A percentile compares a stretch with the other conserved stretches of the same genome.
These are phyloP conservation scores for Jaapia argillacea DNA, from an alignment of 768 basidiomycete genomes.

Conservation along the genomic window DNA sequence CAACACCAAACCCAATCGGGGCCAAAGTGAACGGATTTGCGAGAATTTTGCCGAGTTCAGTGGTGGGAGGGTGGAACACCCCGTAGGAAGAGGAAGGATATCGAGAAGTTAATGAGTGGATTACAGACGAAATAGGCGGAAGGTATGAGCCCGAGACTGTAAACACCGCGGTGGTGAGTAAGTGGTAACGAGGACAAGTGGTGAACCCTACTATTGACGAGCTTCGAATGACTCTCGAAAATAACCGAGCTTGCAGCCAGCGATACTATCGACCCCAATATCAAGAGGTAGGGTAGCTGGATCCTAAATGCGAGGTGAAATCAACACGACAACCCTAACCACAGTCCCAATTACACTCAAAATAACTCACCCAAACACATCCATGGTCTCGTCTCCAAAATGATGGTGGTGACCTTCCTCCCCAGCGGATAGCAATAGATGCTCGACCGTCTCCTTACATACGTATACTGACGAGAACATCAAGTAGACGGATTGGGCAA, in stretches of 20 bases:
- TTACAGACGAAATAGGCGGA: slow-evolving; percentile 37
- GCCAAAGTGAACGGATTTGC: slow-evolving; percentile 70
- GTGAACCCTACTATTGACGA: slow-evolving; percentile 46
- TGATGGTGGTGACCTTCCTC: slow-evolving; percentile 59
- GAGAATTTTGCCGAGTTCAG: slow-evolving; percentile 30
- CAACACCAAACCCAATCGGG: slow-evolving; percentile 47
- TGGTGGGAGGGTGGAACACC: slow-evolving; percentile 23
- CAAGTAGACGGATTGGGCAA: slow-evolving; percentile 88
- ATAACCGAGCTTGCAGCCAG: slow-evolving; percentile 44
- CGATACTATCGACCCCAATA: slow-evolving; percentile 45
- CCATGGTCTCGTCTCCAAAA: slow-evolving; percentile 41
- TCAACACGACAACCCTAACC: slow-evolving; percentile 3
- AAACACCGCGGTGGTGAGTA: slow-evolving; percentile 32
- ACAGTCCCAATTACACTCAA: neutral
- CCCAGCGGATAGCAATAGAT: slow-evolving; percentile 68
- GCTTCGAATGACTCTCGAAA: slow-evolving; percentile 54
- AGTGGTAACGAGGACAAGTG: neutral
- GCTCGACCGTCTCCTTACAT: slow-evolving; percentile 94
- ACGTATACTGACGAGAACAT: slow-evolving; percentile 94
- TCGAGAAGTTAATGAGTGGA: too few species aligned
- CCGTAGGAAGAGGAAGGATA: slow-evolving; percentile 21
- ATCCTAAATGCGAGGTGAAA: slow-evolving; percentile 32
- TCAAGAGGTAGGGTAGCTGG: slow-evolving; percentile 53
- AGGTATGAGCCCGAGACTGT: neutral
- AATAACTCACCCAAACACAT: slow-evolving; percentile 28